Base-by-base conservation (phyloP, 2,329 filamentous ascomycete species). In the Seiridium unicorne region DNA sequence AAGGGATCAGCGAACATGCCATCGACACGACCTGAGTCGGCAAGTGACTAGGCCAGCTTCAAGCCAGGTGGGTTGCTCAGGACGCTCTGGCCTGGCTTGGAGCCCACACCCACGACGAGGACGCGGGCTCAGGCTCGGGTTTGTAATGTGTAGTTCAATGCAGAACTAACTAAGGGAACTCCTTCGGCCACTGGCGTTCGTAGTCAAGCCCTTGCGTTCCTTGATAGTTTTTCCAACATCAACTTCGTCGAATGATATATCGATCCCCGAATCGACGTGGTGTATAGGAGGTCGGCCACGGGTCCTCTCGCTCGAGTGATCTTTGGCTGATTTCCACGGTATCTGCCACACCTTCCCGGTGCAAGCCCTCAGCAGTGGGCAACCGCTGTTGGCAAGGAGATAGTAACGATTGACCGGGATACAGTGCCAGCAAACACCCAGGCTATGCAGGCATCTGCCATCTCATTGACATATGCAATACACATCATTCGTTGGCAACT, bases 401-500 rank as follows among this genome's bases (percentile, higher is more conserved):
- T 57, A 57, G 70, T 78, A 78, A 0, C 82, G 82, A 60, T 85
- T 85, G 62, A 84, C 76, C 0, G 82, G 82, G 60, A 85, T 84
- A 62, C 82, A 85, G 67, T 84, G 82, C 0, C 83, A 82, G 1
- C 82, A 82, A 4, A 85, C 82, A 8, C 82, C 82, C 1, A 81
- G 68, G 1, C 78, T 74, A 69, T 57, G 58, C 81, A 84, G 5
- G 82, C 81, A 63, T 84, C 80, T 1, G 81, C 81, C 79, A 85
- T 84, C 62, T 85, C 82, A 63, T 84, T 84, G 59, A 77, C 81
- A 59, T 81, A 85, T 0, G 82, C 81, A 40, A 84, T 82, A 65
- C 76, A 76, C 10, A 85, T 72, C 78, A 83, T 84, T 2, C 82
- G 75, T 66, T 84, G 81, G 65, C 83, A 85, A 66, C 85, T 85